These are phyloP conservation scores for Colletotrichum plurivorum DNA, from an alignment of 2,329 filamentous ascomycete genomes.

Conservation along the genomic window DNA sequence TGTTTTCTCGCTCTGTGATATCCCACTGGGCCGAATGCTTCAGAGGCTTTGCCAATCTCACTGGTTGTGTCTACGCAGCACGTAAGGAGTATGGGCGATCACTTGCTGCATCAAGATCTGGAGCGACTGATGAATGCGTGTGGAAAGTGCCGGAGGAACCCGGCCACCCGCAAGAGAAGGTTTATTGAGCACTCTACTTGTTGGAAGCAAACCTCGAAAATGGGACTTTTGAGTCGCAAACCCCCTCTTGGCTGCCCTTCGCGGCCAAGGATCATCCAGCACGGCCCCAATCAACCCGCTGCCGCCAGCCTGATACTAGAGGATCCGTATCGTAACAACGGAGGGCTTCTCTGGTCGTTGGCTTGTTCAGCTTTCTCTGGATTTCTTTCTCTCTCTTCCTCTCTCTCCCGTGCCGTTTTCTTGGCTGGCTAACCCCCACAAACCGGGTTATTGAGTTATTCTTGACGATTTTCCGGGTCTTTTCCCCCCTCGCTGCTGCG, in stretches of 20 bases:
- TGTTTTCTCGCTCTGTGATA: no score
- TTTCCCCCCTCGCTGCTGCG: background rate
- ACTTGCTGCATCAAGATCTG: background rate
- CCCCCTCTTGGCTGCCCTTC: no score
- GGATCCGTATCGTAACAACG: no score
- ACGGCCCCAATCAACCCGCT: no score
- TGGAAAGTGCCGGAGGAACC: background rate
- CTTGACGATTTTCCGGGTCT: background rate
- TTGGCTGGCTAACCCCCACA: no score
- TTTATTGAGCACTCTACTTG: background rate
- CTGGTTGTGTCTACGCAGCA: background rate
- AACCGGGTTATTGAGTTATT: background rate
- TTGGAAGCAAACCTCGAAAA: background rate
- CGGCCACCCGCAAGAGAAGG: constrained; percentile 11
- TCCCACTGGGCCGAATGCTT: no score
- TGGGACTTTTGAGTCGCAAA: no score
- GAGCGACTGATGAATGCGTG: no score
- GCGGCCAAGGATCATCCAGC: no score
- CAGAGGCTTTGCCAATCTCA: background rate
- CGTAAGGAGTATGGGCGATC: background rate
- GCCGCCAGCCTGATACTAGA: no score
- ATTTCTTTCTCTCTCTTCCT: background rate
- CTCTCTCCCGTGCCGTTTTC: background rate
- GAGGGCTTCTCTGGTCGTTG: no score
- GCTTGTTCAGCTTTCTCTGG: no score